Evolutionary conservation across 2,329 filamentous ascomycete species (phyloP).

Genomic region (Aspergillus novoparasiticus): DNA sequence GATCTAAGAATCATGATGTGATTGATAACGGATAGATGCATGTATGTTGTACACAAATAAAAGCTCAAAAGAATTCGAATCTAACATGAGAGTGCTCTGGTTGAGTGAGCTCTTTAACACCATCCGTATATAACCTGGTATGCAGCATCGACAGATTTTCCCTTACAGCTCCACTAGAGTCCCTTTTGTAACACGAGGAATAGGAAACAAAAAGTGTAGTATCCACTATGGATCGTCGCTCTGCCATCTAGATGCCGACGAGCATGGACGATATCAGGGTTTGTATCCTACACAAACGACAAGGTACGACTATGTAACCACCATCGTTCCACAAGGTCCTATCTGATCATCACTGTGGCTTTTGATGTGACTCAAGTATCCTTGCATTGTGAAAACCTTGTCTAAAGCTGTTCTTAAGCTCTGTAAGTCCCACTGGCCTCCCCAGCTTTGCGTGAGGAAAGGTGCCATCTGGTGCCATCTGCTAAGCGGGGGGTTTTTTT

Average conservation of each 20-base stretch:
- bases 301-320: not conserved
- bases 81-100: too few species aligned
- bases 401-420: not conserved
- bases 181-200: not conserved
- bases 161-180: too few species aligned
- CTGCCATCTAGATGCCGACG: not conserved
- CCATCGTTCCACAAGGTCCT: not conserved
- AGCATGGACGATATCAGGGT: rapidly evolving
- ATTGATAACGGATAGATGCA: not conserved
- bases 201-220: not conserved
- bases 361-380: not conserved
- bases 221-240: not conserved
- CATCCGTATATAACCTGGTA: too few species aligned
- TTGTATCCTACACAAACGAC: not conserved
- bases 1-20: not conserved
- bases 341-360: not conserved
- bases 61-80: not conserved
- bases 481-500: too few species aligned
- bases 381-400: too few species aligned
- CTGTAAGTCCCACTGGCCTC: not conserved
- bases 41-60: rapidly evolving
- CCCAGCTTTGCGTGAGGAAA: not conserved
- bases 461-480: too few species aligned
- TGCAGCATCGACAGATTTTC: too few species aligned
- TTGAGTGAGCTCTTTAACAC: too few species aligned